These are phyloP conservation scores for Fusarium aywerte DNA, from an alignment of 2,329 filamentous ascomycete species.

Conservation along the genomic window DNA sequence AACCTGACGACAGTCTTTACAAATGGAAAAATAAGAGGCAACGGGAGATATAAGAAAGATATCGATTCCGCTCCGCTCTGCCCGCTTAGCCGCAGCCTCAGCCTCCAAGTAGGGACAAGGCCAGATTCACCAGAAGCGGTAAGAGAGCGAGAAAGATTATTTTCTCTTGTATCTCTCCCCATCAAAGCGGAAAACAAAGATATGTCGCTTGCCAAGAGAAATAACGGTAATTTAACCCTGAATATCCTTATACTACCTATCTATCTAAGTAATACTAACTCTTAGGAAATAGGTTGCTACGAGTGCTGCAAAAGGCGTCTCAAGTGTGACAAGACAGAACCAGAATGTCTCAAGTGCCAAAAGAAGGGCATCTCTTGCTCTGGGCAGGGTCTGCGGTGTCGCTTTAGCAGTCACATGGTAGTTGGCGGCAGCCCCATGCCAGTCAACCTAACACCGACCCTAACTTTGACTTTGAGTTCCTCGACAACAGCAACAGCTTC, in stretches of 20 bases:
- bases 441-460: background rate
- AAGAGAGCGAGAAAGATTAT: background rate
- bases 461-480: conserved; percentile 10
- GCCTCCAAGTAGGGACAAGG: too few species aligned
- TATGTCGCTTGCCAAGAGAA: conserved; percentile 47
- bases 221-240: conserved; percentile 35
- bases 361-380: conserved; percentile 55
- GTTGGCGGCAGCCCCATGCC: background rate
- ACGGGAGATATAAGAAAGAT: conserved; percentile 1
- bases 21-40: background rate
- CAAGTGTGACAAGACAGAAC: conserved; percentile 54
- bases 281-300: conserved; percentile 47
- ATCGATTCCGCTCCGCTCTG: background rate
- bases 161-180: background rate
- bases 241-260: too few species aligned
- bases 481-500: background rate
- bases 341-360: conserved; percentile 53
- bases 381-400: conserved; percentile 51
- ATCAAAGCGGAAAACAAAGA: too few species aligned
- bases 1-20: background rate
- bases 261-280: too few species aligned
- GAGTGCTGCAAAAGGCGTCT: conserved; percentile 54
- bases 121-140: background rate
- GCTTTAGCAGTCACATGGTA: conserved; percentile 50
- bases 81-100: background rate